Evolutionary conservation across 1,139 yeast genomes (phyloP).

Genomic region (Taphrina confusa): DNA sequence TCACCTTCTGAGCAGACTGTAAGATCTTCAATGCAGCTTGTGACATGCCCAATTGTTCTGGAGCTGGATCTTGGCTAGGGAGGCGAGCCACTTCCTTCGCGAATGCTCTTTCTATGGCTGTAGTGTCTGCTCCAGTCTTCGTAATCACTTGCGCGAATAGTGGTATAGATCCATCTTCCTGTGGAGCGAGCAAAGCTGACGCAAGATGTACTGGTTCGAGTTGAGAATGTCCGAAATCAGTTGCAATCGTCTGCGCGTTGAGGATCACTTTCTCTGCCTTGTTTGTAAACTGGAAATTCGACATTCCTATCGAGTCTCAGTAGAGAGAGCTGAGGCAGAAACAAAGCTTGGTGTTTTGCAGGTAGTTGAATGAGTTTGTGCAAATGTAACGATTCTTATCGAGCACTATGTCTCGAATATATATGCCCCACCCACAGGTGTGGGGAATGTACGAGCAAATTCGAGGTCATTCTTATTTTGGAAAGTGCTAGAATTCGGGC

Average conservation of each 20-base stretch:
- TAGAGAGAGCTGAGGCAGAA: neutral
- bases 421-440: neutral
- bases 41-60: constrained; percentile 68
- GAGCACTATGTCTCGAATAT: too few relatives aligned
- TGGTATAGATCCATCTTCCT: constrained; percentile 65
- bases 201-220: constrained; percentile 81
- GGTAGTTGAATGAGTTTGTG: neutral
- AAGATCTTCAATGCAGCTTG: constrained; percentile 71
- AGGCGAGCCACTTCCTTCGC: constrained; percentile 78
- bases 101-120: constrained; percentile 71
- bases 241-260: constrained; percentile 76
- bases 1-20: constrained; percentile 69
- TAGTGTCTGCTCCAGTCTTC: constrained; percentile 87
- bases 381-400: neutral
- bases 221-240: constrained; percentile 80
- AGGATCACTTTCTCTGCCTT: constrained; percentile 82
- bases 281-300: constrained; percentile 65
- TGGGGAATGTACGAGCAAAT: constrained; percentile 7
- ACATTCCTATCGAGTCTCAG: constrained; percentile 5
- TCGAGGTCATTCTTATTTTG: constrained; percentile 2
- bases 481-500: neutral
- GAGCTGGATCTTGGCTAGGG: constrained; percentile 88
- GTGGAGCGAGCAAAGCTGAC: constrained; percentile 86
- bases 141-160: constrained; percentile 84
- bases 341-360: neutral